Percentiles rank a stretch among this genome's conserved stretches.
Evolutionary conservation across 768 basidiomycete species (phyloP).

Genomic region (Russula sp.): DNA sequence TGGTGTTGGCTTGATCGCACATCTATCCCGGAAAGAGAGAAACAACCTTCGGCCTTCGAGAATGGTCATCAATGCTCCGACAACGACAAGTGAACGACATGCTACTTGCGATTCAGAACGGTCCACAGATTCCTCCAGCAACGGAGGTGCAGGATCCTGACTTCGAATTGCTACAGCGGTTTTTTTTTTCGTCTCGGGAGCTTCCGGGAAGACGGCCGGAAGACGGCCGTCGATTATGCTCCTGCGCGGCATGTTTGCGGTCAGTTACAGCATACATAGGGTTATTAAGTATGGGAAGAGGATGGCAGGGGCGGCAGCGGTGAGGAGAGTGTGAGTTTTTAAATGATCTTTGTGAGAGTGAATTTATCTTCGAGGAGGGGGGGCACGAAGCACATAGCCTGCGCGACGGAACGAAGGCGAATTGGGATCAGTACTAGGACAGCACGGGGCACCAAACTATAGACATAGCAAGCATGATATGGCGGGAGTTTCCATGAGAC

Average conservation of each 20-base stretch:
- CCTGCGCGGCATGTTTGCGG: neutral
- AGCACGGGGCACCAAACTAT: neutral
- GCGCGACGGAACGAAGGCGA: neutral
- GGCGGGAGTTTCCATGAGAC: neutral
- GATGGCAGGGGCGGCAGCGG: neutral
- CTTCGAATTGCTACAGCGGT: slow-evolving; percentile 2
- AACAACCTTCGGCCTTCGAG: slow-evolving; percentile 10
- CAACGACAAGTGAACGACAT: neutral
- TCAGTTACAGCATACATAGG: neutral
- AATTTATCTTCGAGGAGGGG: neutral
- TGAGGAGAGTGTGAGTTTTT: neutral
- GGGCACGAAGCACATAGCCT: neutral
- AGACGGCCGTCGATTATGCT: neutral
- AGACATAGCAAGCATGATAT: neutral
- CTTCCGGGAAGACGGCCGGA: too few relatives aligned
- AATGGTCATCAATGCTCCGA: neutral
- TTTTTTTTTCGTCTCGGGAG: neutral
- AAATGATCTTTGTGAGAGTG: neutral
- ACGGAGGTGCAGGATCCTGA: slow-evolving; percentile 4
- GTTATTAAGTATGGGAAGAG: neutral
- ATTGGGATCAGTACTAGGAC: neutral
- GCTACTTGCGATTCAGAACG: slow-evolving; percentile 6
- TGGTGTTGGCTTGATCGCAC: slow-evolving; percentile 5
- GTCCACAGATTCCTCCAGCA: slow-evolving; percentile 6
- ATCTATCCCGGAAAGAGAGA: slow-evolving; percentile 11